phyloP scores from a whole-genome alignment of 2,329 filamentous ascomycete species.

The Cercospora sp. region DNA sequence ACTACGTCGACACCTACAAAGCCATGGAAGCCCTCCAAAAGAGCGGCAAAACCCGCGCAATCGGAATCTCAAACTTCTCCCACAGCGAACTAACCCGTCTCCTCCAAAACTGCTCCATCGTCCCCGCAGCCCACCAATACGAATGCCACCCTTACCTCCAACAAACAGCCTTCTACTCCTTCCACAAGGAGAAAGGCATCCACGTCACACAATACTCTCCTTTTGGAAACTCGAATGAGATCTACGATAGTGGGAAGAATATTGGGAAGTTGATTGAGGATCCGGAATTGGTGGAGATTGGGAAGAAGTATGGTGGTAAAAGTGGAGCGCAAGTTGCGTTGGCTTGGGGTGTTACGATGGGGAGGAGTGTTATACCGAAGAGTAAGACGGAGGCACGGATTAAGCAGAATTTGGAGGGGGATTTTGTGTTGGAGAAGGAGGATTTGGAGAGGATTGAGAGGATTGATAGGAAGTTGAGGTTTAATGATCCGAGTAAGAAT shows the following conservation, averaged over 20 bases:
- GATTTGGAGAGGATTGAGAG: constrained; percentile 58
- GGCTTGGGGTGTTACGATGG: constrained; percentile 56
- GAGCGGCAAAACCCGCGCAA: constrained; percentile 48
- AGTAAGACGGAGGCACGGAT: constrained; percentile 46
- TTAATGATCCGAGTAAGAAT: constrained; percentile 58
- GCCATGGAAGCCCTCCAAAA: constrained; percentile 41
- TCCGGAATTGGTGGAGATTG: constrained; percentile 51
- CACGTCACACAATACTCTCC: constrained; percentile 58
- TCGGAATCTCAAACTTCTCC: constrained; percentile 56
- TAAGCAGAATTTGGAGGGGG: constrained; percentile 42
- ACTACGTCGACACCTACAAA: constrained; percentile 55
- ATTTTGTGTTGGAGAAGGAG: constrained; percentile 59
- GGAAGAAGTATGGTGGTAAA: constrained; percentile 53
- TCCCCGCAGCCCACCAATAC: constrained; percentile 47
- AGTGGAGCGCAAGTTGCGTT: constrained; percentile 54
- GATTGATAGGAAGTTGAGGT: constrained; percentile 62
- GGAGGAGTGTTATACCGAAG: constrained; percentile 56
- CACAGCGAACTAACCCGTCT: constrained; percentile 51
- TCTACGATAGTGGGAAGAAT: constrained; percentile 48
- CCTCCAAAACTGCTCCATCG: constrained; percentile 42
- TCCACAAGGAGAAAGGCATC: constrained; percentile 52
- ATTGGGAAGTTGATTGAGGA: constrained; percentile 55
- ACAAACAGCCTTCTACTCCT: constrained; percentile 51
- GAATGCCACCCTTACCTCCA: constrained; percentile 57
- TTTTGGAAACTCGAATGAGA: constrained; percentile 55